Conservation (phyloP, 2,329 filamentous ascomycete species). For the Tolypocladium ovalisporum region DNA sequence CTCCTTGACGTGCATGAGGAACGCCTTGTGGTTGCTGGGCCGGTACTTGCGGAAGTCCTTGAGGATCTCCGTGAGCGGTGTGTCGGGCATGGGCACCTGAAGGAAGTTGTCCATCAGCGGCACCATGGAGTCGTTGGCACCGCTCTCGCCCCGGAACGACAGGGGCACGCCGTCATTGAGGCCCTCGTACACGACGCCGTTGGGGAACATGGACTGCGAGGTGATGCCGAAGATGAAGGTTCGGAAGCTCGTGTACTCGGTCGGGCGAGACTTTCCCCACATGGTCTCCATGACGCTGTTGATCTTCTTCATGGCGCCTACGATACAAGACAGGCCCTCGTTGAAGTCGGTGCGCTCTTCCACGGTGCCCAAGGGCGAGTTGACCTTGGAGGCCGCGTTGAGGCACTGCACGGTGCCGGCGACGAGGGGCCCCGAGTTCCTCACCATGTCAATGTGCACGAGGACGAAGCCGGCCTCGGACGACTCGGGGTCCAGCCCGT, state of each 20-base stretch:
- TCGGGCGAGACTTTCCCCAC: constrained; percentile 81
- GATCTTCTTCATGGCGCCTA: constrained; percentile 51
- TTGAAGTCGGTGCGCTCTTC: constrained; percentile 49
- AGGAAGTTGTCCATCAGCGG: constrained; percentile 83
- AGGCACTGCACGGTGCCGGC: constrained; percentile 60
- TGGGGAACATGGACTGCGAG: constrained; percentile 84
- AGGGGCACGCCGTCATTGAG: constrained; percentile 59
- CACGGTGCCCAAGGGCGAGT: constrained; percentile 13
- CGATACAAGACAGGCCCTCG: constrained; percentile 48
- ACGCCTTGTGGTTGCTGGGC: constrained; percentile 78
- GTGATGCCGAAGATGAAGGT: constrained; percentile 98
- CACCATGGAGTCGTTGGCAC: constrained; percentile 91
- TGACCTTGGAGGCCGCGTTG: constrained; percentile 29
- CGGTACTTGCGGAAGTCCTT: constrained; percentile 83
- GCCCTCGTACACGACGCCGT: constrained; percentile 83
- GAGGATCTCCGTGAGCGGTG: constrained; percentile 79
- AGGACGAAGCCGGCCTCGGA: constrained; percentile 96
- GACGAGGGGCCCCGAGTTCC: constrained; percentile 69
- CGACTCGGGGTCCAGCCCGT: constrained; percentile 72
- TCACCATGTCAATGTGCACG: constrained; percentile 92
- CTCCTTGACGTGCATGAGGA: constrained; percentile 60
- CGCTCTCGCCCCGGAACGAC: constrained; percentile 83
- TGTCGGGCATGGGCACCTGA: constrained; percentile 77
- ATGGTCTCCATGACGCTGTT: constrained; percentile 79
- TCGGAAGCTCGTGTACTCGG: constrained; percentile 78